Conservation (phyloP, 192 early-diverging fungal species). For the Coemansia sp. region DNA sequence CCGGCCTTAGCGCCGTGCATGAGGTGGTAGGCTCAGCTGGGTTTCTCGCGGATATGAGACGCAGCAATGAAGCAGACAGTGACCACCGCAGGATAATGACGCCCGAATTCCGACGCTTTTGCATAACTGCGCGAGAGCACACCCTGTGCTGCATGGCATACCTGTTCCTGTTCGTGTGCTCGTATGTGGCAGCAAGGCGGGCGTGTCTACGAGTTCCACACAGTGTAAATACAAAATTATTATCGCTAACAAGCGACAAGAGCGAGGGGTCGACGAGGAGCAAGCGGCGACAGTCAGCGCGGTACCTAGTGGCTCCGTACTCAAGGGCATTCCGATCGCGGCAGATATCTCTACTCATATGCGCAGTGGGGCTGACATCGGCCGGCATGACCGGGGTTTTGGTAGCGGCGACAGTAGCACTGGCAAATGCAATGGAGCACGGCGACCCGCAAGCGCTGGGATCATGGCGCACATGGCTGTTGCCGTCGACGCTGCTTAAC, state of each 20-base stretch:
- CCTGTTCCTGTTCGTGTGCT: slow-evolving; percentile 29
- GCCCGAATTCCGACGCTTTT: slow-evolving; percentile 46
- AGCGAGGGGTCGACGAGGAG: background rate
- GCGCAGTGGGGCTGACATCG: slow-evolving; percentile 37
- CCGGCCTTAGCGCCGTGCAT: background rate
- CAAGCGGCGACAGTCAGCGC: slow-evolving; percentile 2
- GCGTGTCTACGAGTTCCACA: slow-evolving; percentile 16
- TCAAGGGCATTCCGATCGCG: slow-evolving; percentile 37
- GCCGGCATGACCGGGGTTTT: slow-evolving; percentile 32
- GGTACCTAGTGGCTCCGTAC: slow-evolving; percentile 34
- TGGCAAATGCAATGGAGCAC: slow-evolving; percentile 51
- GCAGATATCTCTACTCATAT: slow-evolving; percentile 34
- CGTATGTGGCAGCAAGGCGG: slow-evolving; percentile 32
- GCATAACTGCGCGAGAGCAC: slow-evolving; percentile 45
- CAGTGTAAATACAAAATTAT: background rate
- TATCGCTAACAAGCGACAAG: background rate
- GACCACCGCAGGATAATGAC: slow-evolving; percentile 54
- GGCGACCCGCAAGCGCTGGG: slow-evolving; percentile 22
- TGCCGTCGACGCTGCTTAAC: slow-evolving; percentile 38
- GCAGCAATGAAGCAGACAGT: slow-evolving; percentile 42
- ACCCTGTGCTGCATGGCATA: slow-evolving; percentile 34
- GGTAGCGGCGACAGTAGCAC: slow-evolving; percentile 32
- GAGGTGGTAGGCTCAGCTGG: background rate
- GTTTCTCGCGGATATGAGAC: slow-evolving; percentile 50
- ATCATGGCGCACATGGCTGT: slow-evolving; percentile 49